Evolutionary conservation across 164 flowering plant species (phyloP), one percentile per base, ranked within the genome.

Genomic region (Stephania japonica): DNA sequence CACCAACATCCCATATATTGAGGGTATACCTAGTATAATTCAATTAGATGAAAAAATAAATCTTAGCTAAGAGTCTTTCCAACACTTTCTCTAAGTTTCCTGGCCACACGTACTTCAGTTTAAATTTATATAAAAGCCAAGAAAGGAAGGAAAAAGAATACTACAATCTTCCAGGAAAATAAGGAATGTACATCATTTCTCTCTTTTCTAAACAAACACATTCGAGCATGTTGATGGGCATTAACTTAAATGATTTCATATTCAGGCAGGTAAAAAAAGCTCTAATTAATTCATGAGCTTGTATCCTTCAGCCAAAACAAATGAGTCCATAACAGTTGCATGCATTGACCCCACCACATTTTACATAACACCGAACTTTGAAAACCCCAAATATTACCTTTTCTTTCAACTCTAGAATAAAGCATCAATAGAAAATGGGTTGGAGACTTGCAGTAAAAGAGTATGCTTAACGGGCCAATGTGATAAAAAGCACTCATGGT

Each of bases 1-100:
- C 99, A 42, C 98, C 98, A 68, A 96, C 91, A 86, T 96, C 99
- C 99, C 99, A 96, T 80, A 96, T 96, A 77, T 96, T 93, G 24
- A 91, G 88, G 0, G 84, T 86, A 75, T 96, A 96, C 91, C 98
- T 92, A 50, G 64, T 7, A 59, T 7, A 24, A 21, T n/a, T 18
- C 62, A 56, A 56, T 56, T 56, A 56, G 1, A 56, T 18, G 62
- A n/a, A 56, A 14, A 56, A 56, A 1, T 56, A 56, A 6, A 19
- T 18, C 62, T 56, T 19, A 5, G 62, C 62, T 56, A 7, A 18
- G 62, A 56, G 5, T 56, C 62, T 56, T 56, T 18, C 21, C 18
- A 56, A n/a, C 5, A 56, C n/a, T 56, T 56, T 56, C 21, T 16
- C 62, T 3, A 32, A 32, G 38, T 32, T 32, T 32, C 4, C 4